Conservation (phyloP, 2,329 filamentous ascomycete genomes). For the Botrytis hyacinthi region DNA sequence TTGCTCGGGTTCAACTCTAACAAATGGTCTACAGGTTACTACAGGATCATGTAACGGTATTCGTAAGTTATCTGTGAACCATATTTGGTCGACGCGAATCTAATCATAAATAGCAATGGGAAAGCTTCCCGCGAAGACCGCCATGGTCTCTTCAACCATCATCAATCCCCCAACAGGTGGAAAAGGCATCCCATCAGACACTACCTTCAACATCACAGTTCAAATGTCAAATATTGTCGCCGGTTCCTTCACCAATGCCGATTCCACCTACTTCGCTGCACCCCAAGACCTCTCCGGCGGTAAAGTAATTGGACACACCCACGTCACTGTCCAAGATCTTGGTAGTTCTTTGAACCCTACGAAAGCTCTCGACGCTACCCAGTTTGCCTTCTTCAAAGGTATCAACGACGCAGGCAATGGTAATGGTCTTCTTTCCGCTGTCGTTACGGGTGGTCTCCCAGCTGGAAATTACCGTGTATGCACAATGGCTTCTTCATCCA, state of each 20-base stretch:
- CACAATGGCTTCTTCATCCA: constrained; percentile 44
- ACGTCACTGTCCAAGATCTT: constrained; percentile 43
- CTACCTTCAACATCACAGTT: constrained; percentile 38
- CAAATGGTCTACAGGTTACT: constrained; percentile 58
- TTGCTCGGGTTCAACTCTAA: constrained; percentile 45
- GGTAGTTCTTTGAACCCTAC: constrained; percentile 38
- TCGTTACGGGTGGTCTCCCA: constrained; percentile 43
- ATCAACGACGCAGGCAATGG: constrained; percentile 44
- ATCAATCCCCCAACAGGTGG: constrained; percentile 35
- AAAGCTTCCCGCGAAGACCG: constrained; percentile 37
- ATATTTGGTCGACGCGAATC: neutral
- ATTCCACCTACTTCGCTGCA: constrained; percentile 42
- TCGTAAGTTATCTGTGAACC: constrained; percentile 30
- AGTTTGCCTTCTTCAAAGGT: constrained; percentile 45
- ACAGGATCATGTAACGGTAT: constrained; percentile 59
- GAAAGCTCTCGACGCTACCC: constrained; percentile 35
- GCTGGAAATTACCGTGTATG: constrained; percentile 47
- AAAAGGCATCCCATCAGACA: constrained; percentile 31
- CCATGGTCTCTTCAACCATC: constrained; percentile 37
- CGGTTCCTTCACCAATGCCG: constrained; percentile 43
- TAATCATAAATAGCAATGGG: constrained; percentile 38
- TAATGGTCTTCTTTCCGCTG: constrained; percentile 41
- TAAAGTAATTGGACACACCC: constrained; percentile 42
- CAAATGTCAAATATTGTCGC: constrained; percentile 40
- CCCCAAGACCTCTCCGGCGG: constrained; percentile 40